Evolutionary conservation across 2,329 filamentous ascomycete species (phyloP), one percentile per base, ranked within the genome.

Genomic region (Xylariales sp.): DNA sequence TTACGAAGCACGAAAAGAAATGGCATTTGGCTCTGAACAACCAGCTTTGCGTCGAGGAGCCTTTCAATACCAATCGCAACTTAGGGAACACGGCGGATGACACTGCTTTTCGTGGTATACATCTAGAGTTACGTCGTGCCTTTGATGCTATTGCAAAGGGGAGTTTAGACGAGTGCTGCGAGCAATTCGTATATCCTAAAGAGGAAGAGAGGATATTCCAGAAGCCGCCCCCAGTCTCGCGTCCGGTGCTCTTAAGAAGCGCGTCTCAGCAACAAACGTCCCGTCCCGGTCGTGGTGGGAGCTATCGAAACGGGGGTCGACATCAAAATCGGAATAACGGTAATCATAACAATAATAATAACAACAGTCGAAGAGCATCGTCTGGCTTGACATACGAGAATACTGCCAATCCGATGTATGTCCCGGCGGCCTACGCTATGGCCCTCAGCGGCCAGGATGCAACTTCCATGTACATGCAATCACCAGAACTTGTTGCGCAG

Each of bases 21-120:
- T 98, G 96, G 96, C 89, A 94, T 75, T 85, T 92, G 58, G 85
- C 88, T 43, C 83, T 91, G 65, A 94, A 94, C 75, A 96, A 97
- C 75, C 89, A 92, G 70, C 86, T 99, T 39, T 97, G 95, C 78
- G 93, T 99, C 10, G 96, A 99, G 78, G 96, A 99, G 79, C 96
- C 96, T 0, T 99, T 99, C 84, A 99, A 97, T 75, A 91, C 87
- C 3, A 86, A 87, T 43, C 89, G 96, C 49, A 99, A 99, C 78
- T 84, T 99, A 53, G 96, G 94, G 49, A 99, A 99, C 75, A 98
- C 96, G 1, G 96, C 94, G 8, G 96, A 99, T 77, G 94, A 97
- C 78, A 97, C 93, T 50, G 95, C 96, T 0, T 97, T 97, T 81
- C 89, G 92, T 58, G 96, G 96, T 1, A 87, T 99, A 36, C 96